Conservation (phyloP, 352 stramenopile species). For the Phytophthora kernoviae region DNA sequence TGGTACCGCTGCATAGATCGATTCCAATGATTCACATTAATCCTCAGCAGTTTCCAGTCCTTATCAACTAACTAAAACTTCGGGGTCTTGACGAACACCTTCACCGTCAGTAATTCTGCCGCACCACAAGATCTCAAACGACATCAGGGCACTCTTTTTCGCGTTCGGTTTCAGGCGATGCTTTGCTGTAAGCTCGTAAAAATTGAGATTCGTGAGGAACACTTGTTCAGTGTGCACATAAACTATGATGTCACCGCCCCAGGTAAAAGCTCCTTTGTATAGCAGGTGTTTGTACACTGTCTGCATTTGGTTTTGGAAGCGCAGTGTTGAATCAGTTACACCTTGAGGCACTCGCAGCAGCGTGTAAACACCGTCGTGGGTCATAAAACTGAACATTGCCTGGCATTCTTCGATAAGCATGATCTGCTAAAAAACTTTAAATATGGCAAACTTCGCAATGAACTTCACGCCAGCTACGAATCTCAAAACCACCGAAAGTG, state of each 20-base stretch:
- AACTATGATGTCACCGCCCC: slow-evolving; percentile 34
- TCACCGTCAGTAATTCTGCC: slow-evolving; percentile 20
- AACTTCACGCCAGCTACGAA: slow-evolving; percentile 13
- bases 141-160: slow-evolving; percentile 24
- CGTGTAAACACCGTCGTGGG: slow-evolving; percentile 27
- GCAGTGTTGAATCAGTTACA: slow-evolving; percentile 2
- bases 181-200: slow-evolving; percentile 18
- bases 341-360: slow-evolving; percentile 14
- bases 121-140: slow-evolving; percentile 23
- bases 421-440: slow-evolving; percentile 37
- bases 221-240: slow-evolving; percentile 15
- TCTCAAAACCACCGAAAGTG: slow-evolving; percentile 10
- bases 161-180: slow-evolving; percentile 26
- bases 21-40: not conserved
- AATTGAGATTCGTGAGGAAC: slow-evolving; percentile 11
- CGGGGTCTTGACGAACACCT: slow-evolving; percentile 18
- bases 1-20: not conserved
- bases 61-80: not conserved
- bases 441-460: slow-evolving; percentile 25
- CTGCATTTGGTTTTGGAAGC: slow-evolving; percentile 27
- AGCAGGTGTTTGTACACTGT: slow-evolving; percentile 15
- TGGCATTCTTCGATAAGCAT: slow-evolving; percentile 17
- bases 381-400: slow-evolving; percentile 35
- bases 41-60: not conserved
- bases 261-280: slow-evolving; percentile 26